A percentile compares a stretch with the other conserved stretches of the same genome.
phyloP scores from a whole-genome alignment of 2,329 filamentous ascomycete species.

The Didymella arachidicola region DNA sequence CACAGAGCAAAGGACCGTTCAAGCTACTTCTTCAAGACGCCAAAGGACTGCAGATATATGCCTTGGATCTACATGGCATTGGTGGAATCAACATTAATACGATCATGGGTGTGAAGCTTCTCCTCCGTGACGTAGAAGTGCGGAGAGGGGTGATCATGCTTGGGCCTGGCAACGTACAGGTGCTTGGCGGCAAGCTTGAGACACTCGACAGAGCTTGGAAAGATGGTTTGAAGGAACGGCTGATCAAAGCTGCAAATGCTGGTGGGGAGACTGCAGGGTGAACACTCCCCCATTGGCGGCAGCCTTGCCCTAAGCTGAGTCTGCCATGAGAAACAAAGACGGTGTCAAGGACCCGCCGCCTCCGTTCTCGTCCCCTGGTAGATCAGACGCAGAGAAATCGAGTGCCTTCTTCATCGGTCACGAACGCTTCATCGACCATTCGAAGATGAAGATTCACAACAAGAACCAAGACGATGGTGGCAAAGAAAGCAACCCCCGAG shows the following conservation, averaged over 20 bases:
- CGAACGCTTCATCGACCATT: background rate
- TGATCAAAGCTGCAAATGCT: conserved; percentile 66
- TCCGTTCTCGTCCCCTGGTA: too few relatives aligned
- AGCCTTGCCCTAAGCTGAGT: too few relatives aligned
- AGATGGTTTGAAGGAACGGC: conserved; percentile 70
- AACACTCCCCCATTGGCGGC: background rate
- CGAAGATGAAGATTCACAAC: background rate
- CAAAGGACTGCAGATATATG: conserved; percentile 70
- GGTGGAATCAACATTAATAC: conserved; percentile 71
- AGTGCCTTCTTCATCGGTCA: background rate
- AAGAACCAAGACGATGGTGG: background rate
- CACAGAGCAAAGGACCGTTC: conserved; percentile 68
- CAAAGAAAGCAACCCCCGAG: background rate
- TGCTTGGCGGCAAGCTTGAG: conserved; percentile 90
- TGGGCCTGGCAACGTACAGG: conserved; percentile 69
- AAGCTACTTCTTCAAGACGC: conserved; percentile 84
- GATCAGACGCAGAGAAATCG: too few relatives aligned
- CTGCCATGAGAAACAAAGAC: too few relatives aligned
- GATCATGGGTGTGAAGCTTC: conserved; percentile 80
- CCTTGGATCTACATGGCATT: conserved; percentile 73
- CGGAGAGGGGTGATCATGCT: conserved; percentile 81
- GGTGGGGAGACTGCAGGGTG: conserved; percentile 3
- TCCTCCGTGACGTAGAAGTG: conserved; percentile 72
- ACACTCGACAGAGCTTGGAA: conserved; percentile 80
- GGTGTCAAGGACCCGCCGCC: too few relatives aligned